Conservation (phyloP, 768 basidiomycete species). For the Amanita inopinata region DNA sequence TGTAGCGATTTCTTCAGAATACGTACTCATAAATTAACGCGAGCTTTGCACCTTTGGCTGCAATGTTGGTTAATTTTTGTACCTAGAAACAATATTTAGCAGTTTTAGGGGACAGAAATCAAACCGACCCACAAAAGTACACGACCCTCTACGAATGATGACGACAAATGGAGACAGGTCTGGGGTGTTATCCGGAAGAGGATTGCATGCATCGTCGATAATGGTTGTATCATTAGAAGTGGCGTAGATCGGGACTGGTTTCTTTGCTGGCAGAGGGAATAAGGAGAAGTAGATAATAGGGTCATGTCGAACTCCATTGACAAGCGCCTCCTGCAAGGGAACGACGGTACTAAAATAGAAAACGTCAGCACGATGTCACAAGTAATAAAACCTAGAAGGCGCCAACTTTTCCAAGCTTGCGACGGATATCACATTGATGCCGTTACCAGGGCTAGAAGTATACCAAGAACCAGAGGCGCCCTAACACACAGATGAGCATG, state of each 20-base stretch:
- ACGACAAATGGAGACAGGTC: slow-evolving; percentile 46
- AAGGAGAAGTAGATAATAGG: slow-evolving; percentile 47
- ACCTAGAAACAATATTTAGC: slow-evolving; percentile 18
- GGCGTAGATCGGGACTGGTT: slow-evolving; percentile 45
- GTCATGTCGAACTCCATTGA: slow-evolving; percentile 35
- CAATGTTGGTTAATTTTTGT: slow-evolving; percentile 42
- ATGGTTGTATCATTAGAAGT: slow-evolving; percentile 45
- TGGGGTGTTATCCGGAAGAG: slow-evolving; percentile 41
- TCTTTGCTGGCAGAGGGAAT: slow-evolving; percentile 35
- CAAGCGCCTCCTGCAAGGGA: slow-evolving; percentile 45
- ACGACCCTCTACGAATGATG: slow-evolving; percentile 49
- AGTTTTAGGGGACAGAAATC: background rate
- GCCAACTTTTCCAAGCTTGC: slow-evolving; percentile 45
- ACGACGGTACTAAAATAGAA: slow-evolving; percentile 33
- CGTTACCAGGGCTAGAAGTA: slow-evolving; percentile 42
- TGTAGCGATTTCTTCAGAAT: background rate
- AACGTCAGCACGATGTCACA: background rate
- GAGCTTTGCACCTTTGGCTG: slow-evolving; percentile 40
- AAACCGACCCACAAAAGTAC: slow-evolving; percentile 34
- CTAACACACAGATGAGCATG: slow-evolving; percentile 14
- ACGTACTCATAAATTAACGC: slow-evolving; percentile 48
- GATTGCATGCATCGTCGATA: slow-evolving; percentile 48
- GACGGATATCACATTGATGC: slow-evolving; percentile 45
- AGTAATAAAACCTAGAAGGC: background rate
- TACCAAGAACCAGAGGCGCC: slow-evolving; percentile 56